Base-by-base conservation (phyloP, 148 eudicot genomes). In the Heliosperma pusillum region DNA sequence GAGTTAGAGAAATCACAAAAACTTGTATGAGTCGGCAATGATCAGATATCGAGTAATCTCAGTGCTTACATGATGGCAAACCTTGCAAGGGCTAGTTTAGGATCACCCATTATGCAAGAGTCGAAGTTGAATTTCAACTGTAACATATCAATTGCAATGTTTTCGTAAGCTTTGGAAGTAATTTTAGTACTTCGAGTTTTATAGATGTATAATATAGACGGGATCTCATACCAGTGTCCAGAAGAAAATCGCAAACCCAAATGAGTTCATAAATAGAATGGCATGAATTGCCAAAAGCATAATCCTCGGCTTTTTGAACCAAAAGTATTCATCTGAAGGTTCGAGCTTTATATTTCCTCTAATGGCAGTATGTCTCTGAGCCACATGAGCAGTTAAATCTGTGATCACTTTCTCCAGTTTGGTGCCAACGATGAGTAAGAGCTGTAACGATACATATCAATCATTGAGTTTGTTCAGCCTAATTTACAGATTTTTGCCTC, bases 21-120 rank as follows among this genome's bases (percentile, higher is more conserved):
- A n/a, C n/a, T n/a, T 22, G 52, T 47, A n/a, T 1, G 13, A 10
- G n/a, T 33, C 7, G 22, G 56, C 19, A 11, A 7, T 1, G 45
- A 16, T 15, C 17, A 24, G 62, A 1, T 70, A n/a, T 47, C 21
- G 11, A 12, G 16, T 25, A 7, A 47, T 47, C n/a, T n/a, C n/a
- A n/a, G n/a, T 33, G 40, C 44, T 77, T 80, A 89, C 92, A 87
- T 86, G 61, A 83, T 72, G 12, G 80, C 36, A 17, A 87, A 71
- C 68, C 88, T 78, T 15, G 88, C 86, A 44, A 74, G 52, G 40
- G 80, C 81, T 59, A 57, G 87, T 47, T 57, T 76, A 61, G 77
- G 61, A 59, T 72, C 65, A 20, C 89, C 92, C 88, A 88, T 88
- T 25, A 83, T 75, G 84, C 92, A 89, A 24, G 92, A 86, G 52